Evolutionary conservation across 257 asterid genomes (phyloP).

Genomic region (Fraxinus americana): DNA sequence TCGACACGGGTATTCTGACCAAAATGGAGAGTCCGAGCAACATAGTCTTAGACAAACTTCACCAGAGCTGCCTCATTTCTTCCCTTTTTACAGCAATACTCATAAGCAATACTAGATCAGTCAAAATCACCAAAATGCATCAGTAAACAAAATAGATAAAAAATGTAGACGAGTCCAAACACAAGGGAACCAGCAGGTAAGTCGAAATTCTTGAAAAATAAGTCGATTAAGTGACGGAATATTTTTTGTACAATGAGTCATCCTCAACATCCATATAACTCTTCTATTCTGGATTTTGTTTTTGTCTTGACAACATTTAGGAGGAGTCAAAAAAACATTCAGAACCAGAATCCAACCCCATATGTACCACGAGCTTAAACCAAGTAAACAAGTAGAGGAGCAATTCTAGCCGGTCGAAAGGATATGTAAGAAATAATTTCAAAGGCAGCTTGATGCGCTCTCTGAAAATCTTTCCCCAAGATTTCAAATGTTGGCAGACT

Average conservation of each 20-base stretch:
- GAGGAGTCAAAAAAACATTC: conserved; percentile 19
- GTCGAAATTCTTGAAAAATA: conserved; percentile 19
- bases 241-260: background rate
- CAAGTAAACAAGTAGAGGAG: conserved; percentile 18
- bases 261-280: conserved; percentile 1
- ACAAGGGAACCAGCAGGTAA: background rate
- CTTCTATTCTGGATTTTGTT: background rate
- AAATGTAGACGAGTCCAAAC: background rate
- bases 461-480: background rate
- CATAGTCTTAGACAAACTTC: too few species aligned
- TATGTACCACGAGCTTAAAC: conserved; percentile 3
- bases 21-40: too few species aligned
- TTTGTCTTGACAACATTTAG: background rate
- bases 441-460: background rate
- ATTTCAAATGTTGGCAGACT: conserved; percentile 38
- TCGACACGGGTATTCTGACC: too few species aligned
- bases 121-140: too few species aligned
- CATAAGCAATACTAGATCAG: too few species aligned
- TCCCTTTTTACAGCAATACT: too few species aligned
- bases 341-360: conserved; percentile 15
- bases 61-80: too few species aligned
- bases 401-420: conserved; percentile 16
- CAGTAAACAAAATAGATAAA: background rate
- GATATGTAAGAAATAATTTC: background rate
- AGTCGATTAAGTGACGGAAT: background rate